These are phyloP conservation scores for Tetratostichococcus sp. DNA, from an alignment of 139 green algal genomes.

Conservation along the genomic window DNA sequence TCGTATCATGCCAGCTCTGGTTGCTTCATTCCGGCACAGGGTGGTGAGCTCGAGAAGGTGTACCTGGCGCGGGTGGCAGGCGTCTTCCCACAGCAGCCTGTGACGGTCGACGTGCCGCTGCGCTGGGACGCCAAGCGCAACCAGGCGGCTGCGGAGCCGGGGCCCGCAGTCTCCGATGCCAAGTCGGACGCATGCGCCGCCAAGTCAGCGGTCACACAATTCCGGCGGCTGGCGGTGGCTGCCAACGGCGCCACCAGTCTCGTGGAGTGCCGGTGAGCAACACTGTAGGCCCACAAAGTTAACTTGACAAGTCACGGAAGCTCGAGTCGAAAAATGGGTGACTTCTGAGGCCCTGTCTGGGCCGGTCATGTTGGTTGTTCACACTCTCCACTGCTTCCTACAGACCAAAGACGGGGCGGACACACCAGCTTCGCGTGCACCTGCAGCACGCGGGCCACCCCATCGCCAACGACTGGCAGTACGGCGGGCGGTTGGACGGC, in stretches of 20 bases:
- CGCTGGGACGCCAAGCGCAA: slow-evolving; percentile 56
- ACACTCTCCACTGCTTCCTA: no score
- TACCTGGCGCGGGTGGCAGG: slow-evolving; percentile 82
- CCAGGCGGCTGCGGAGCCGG: slow-evolving; percentile 15
- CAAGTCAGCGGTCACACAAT: slow-evolving; percentile 41
- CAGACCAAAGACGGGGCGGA: slow-evolving; percentile 55
- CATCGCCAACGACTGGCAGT: slow-evolving; percentile 71
- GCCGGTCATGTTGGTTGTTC: no score
- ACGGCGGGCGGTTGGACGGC: slow-evolving; percentile 35
- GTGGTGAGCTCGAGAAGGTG: slow-evolving; percentile 60
- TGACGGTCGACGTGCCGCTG: slow-evolving; percentile 41
- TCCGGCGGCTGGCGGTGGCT: slow-evolving; percentile 40
- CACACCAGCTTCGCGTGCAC: slow-evolving; percentile 75
- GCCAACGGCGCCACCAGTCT: slow-evolving; percentile 58
- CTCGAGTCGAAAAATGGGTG: no score
- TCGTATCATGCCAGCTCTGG: no score
- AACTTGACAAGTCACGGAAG: no score
- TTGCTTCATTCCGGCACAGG: slow-evolving; percentile 1
- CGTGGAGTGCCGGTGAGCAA: slow-evolving; percentile 50
- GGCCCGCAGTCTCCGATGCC: background rate
- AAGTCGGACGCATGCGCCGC: background rate
- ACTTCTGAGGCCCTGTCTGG: no score
- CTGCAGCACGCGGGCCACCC: slow-evolving; percentile 61
- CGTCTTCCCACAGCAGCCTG: slow-evolving; percentile 45
- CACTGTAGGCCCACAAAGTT: no score